phyloP scores from a whole-genome alignment of 805 yeast genomes.

The Teunomyces gatunensis region DNA sequence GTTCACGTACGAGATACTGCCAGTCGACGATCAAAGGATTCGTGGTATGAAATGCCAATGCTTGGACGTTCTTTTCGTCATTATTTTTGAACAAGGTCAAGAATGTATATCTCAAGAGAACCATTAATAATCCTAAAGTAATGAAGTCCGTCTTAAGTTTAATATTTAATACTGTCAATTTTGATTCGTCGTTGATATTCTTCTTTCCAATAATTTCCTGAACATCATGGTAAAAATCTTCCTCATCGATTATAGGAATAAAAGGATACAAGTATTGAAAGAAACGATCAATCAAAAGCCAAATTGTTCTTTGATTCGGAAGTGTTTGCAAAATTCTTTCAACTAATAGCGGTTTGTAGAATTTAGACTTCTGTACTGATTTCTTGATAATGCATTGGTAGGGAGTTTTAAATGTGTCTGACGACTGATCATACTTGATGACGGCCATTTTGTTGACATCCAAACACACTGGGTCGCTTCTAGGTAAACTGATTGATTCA shows the following conservation, averaged over 20 bases:
- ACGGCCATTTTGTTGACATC: constrained; percentile 7
- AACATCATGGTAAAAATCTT: constrained; percentile 21
- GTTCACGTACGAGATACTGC: constrained; percentile 17
- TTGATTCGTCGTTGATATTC: constrained; percentile 15
- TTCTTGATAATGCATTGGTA: constrained; percentile 7
- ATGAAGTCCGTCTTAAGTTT: constrained; percentile 29
- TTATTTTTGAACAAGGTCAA: constrained; percentile 27
- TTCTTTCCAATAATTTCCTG: constrained; percentile 14
- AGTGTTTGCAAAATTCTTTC: constrained; percentile 23
- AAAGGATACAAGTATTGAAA: constrained; percentile 40
- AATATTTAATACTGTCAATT: constrained; percentile 23
- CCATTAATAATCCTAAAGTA: constrained; percentile 28
- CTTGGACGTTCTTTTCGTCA: constrained; percentile 6
- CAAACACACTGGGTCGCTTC: not conserved
- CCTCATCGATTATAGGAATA: constrained; percentile 34
- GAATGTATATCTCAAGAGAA: constrained; percentile 33
- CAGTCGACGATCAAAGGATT: constrained; percentile 15
- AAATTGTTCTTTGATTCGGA: constrained; percentile 25
- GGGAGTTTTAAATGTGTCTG: not conserved
- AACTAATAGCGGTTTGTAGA: constrained; percentile 3
- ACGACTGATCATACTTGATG: constrained; percentile 1
- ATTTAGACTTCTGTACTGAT: constrained; percentile 4
- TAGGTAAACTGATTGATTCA: constrained; percentile 2
- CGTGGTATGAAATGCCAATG: constrained; percentile 10
- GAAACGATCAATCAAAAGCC: constrained; percentile 29